Evolutionary conservation across 345 rosid genomes (phyloP), one percentile per base, ranked within the genome.

Genomic region (Anastatica hierochuntica): DNA sequence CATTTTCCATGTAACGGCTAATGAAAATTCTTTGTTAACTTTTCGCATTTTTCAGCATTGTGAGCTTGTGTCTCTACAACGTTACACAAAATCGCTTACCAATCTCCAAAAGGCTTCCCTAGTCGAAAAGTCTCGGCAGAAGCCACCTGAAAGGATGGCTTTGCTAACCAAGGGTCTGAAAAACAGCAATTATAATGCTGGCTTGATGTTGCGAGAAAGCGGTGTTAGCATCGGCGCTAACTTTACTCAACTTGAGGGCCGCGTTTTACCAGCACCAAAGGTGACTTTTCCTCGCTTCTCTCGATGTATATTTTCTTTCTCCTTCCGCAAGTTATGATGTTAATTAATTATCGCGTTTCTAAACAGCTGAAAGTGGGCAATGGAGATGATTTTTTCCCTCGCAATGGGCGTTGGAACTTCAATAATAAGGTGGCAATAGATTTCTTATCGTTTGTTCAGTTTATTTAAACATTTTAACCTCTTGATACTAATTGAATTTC

Each of bases 81-180:
- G 98, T 3, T 90, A 90, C 62, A 84, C 95, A 10, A 90, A 87
- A 69, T 73, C 96, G 0, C 82, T 90, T n/a, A 53, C 75, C 17
- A 70, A 64, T 15, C 56, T 78, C 11, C 98, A 90, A 62, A 84
- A 89, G 64, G 70, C 96, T 65, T 67, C 94, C 2, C 67, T 90
- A 34, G 96, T 84, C 19, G 98, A 87, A 60, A 87, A 82, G 51
- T 90, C 98, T 14, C 81, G 98, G 67, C 96, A 90, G 72, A 90
- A 81, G 75, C 98, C 98, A 27, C 82, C 62, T 34, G 96, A 90
- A 48, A 80, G 96, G 66, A 90, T 90, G 96, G 31, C n/a, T 33
- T 72, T 53, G 14, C 72, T 87, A 57, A 73, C 94, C 18, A 70
- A 71, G 98, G 84, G 82, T 68, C 60, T 90, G 66, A 72, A 55